These are phyloP conservation scores for Plasmodium sp. DNA, from an alignment of 169 alveolate genomes.

Conservation along the genomic window DNA sequence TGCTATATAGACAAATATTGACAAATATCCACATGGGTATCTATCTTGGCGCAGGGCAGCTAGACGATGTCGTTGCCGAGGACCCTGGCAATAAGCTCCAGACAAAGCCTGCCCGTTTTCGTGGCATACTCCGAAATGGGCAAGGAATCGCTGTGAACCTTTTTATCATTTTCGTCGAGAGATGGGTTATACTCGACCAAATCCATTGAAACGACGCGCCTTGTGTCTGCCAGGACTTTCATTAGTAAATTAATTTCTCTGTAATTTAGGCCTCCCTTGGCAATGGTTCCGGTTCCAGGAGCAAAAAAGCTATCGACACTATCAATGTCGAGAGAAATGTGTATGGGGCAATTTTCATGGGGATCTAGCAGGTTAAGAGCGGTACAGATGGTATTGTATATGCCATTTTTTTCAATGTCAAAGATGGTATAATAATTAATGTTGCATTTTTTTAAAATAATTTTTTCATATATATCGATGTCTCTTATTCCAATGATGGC, in stretches of 20 bases:
- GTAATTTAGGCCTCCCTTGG: conserved; percentile 77
- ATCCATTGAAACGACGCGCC: conserved; percentile 56
- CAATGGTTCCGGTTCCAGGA: conserved; percentile 80
- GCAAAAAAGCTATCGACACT: conserved; percentile 73
- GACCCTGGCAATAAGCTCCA: conserved; percentile 60
- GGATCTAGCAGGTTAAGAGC: conserved; percentile 76
- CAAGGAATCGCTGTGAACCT: conserved; percentile 36
- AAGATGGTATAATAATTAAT: conserved; percentile 72
- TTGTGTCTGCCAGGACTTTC: conserved; percentile 75
- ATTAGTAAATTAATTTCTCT: conserved; percentile 74
- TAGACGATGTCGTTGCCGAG: conserved; percentile 49
- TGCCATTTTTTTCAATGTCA: conserved; percentile 76
- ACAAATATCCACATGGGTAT: background rate
- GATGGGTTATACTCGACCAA: conserved; percentile 55
- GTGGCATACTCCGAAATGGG: conserved; percentile 50
- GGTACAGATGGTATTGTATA: conserved; percentile 53
- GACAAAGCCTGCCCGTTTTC: conserved; percentile 53
- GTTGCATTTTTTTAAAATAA: conserved; percentile 40
- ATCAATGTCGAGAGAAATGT: conserved; percentile 76
- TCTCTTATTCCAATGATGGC: conserved; percentile 78
- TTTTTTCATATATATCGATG: conserved; percentile 74
- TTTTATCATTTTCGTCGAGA: conserved; percentile 36
- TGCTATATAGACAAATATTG: background rate
- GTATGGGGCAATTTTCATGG: conserved; percentile 65
- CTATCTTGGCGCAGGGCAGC: background rate